Evolutionary conservation across 495 filamentous ascomycete genomes (phyloP), one percentile per base, ranked within the genome.

Genomic region (Daldinia concentrica): DNA sequence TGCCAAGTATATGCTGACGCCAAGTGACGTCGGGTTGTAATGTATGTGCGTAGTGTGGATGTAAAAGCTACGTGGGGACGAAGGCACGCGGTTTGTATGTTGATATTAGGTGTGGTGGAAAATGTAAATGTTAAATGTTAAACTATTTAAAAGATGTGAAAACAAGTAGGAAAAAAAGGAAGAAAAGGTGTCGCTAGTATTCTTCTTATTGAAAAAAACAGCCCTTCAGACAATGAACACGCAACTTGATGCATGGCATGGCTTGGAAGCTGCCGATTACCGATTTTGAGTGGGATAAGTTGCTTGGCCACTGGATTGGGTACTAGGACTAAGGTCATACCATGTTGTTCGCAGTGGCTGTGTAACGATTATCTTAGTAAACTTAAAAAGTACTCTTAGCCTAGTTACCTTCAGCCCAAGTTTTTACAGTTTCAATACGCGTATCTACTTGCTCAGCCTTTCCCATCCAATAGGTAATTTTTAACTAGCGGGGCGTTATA

Each of bases 231-330:
- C 61, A 73, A 32, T 61, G 62, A 66, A 73, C 70, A 73, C 70
- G 70, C 70, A 73, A 73, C 68, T 57, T 50, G 57, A 60, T 73
- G 70, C 70, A 73, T 69, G 65, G 54, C 64, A 65, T 68, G 70
- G 70, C 70, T 64, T 64, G 62, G 65, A 73, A 69, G 70, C 58
- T 68, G 70, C 70, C 70, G 70, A 37, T 61, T 68, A 58, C 70
- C 70, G 70, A 66, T 32, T 69, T 57, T 62, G 51, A 43, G 51
- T 60, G 37, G 30, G 36, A 58, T 64, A 52, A 22, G 17, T 29
- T 61, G 48, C 69, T 68, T 68, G 69, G 65, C 64, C 64, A 9
- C 50, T 54, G 15, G 4, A 52, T n/a, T 26, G 24, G 50, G 50
- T 32, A 48, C 51, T 41, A 45, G 58, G 54, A 39, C 29, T 45